phyloP scores from a whole-genome alignment of 805 yeast genomes.

The Candida peoriensis region DNA sequence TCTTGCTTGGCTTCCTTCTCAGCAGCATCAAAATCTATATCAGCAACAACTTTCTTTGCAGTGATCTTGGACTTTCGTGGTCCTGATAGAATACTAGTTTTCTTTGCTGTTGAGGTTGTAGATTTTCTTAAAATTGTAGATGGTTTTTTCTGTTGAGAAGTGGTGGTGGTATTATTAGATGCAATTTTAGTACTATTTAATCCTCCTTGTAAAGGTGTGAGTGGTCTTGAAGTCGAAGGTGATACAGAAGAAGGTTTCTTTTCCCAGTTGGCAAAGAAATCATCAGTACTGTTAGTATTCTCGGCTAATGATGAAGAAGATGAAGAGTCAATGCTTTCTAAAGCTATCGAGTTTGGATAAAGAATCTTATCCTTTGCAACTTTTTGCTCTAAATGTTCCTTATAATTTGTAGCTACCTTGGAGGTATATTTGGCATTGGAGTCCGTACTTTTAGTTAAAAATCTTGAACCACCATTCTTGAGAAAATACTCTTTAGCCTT shows the following conservation, averaged over 20 bases:
- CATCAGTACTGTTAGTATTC: conserved; percentile 57
- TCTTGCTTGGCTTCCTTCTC: conserved; percentile 81
- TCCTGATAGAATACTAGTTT: conserved; percentile 44
- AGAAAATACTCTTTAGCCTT: conserved; percentile 76
- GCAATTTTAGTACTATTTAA: conserved; percentile 6
- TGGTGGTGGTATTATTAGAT: conserved; percentile 2
- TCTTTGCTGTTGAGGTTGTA: conserved; percentile 27
- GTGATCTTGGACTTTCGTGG: conserved; percentile 56
- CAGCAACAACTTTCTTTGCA: conserved; percentile 51
- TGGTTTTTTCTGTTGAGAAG: conserved; percentile 23
- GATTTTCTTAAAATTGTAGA: conserved; percentile 27
- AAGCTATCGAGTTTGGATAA: conserved; percentile 70
- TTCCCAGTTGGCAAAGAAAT: conserved; percentile 89
- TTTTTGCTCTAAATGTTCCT: conserved; percentile 69
- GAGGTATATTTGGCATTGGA: conserved; percentile 78
- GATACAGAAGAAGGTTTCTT: conserved; percentile 52
- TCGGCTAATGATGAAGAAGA: conserved; percentile 28
- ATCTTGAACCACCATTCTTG: conserved; percentile 81
- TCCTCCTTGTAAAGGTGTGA: conserved; percentile 19
- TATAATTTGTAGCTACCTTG: conserved; percentile 72
- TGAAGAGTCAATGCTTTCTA: conserved; percentile 43
- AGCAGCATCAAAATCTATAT: conserved; percentile 58
- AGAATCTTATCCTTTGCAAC: conserved; percentile 60
- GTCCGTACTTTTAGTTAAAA: conserved; percentile 50
- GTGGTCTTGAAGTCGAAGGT: conserved; percentile 28